phyloP scores from a whole-genome alignment of 2,329 filamentous ascomycete genomes.

The Escovopsis weberi region DNA sequence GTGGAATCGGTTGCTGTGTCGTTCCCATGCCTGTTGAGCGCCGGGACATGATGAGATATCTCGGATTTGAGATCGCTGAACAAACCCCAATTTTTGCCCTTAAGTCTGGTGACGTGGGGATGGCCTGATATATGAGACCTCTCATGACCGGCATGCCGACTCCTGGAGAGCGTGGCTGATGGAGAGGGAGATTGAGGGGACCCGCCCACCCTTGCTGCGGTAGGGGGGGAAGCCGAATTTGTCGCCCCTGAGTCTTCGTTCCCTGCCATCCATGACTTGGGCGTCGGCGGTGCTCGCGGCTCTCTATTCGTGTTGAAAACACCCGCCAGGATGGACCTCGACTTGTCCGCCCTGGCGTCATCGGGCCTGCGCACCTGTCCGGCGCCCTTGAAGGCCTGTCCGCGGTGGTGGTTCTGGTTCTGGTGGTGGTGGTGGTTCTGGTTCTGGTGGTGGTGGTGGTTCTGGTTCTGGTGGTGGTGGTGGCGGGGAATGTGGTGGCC shows the following conservation, averaged over 20 bases:
- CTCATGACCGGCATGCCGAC: no score
- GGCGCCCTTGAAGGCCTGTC: background rate
- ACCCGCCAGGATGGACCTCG: conserved; percentile 17
- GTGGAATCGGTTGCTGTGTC: conserved; percentile 6
- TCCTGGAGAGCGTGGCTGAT: background rate
- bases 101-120: conserved; percentile 1
- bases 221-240: background rate
- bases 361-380: background rate
- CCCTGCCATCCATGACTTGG: conserved; percentile 13
- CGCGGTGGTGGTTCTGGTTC: no score
- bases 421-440: no score
- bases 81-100: conserved; percentile 9
- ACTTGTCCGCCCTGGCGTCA: conserved; percentile 8
- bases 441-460: no score
- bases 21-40: conserved; percentile 4
- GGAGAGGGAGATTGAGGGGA: background rate
- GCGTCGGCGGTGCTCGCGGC: conserved; percentile 13
- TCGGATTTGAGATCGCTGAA: conserved; percentile 10
- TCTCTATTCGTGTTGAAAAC: conserved; percentile 17
- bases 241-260: conserved; percentile 1
- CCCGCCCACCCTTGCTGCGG: background rate
- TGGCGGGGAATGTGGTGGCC: no score
- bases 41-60: conserved; percentile 1
- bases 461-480: no score
- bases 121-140: background rate